Evolutionary conservation across 176 grass and related monocot species (phyloP).

Genomic region (Pontederia crassipes): DNA sequence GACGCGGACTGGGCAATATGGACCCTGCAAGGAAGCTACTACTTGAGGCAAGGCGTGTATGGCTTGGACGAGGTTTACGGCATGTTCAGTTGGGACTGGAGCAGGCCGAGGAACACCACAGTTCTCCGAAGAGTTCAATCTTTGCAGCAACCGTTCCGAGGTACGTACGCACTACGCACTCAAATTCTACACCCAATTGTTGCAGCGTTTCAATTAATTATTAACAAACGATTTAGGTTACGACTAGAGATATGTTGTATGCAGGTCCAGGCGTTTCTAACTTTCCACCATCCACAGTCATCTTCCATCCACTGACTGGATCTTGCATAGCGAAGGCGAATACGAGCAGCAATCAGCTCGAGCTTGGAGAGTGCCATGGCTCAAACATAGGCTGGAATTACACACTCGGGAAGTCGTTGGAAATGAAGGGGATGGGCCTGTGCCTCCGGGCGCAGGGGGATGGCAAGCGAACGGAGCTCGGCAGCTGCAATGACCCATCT

Average conservation of each 20-base stretch:
- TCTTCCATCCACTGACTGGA: slow-evolving; percentile 71
- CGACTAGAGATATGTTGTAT: neutral
- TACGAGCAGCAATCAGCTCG: slow-evolving; percentile 26
- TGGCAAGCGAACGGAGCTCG: slow-evolving; percentile 26
- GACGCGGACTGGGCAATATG: slow-evolving; percentile 10
- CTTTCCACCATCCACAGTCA: slow-evolving; percentile 41
- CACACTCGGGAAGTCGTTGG: slow-evolving; percentile 14
- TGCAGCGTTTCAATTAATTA: neutral
- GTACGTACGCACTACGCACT: neutral
- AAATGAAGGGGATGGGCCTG: slow-evolving; percentile 14
- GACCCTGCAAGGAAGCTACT: slow-evolving; percentile 13
- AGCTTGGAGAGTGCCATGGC: slow-evolving; percentile 48
- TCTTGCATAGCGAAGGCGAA: slow-evolving; percentile 43
- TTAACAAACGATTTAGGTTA: neutral
- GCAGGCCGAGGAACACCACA: neutral
- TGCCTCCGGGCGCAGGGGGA: slow-evolving; percentile 41
- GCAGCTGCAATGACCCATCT: slow-evolving; percentile 31
- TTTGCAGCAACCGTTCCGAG: slow-evolving; percentile 1
- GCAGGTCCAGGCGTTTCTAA: slow-evolving; percentile 67
- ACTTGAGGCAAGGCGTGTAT: slow-evolving; percentile 5
- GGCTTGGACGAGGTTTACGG: slow-evolving; percentile 6
- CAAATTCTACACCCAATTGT: too few relatives aligned
- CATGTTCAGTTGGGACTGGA: slow-evolving; percentile 9
- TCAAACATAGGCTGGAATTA: slow-evolving; percentile 48
- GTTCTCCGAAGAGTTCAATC: slow-evolving; percentile 1